These are phyloP conservation scores for Akanthomyces lecanii DNA, from an alignment of 2,329 filamentous ascomycete species.

Conservation along the genomic window DNA sequence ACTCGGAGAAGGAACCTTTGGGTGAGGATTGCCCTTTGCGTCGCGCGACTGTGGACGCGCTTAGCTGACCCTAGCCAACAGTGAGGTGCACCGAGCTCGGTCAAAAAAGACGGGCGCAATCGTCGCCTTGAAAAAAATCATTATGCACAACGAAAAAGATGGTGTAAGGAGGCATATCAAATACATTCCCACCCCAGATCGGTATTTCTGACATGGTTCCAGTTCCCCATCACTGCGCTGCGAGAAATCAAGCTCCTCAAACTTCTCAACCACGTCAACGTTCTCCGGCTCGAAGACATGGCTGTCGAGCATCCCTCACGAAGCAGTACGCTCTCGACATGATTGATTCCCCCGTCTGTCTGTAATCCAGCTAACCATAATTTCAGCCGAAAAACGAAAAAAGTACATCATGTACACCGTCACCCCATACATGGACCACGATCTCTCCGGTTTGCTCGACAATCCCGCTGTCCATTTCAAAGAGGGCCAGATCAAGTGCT, in stretches of 20 bases:
- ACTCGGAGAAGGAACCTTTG: constrained; percentile 93
- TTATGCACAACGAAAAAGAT: constrained; percentile 99
- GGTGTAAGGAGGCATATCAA: constrained; percentile 53
- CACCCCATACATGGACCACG: constrained; percentile 97
- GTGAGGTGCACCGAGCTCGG: constrained; percentile 86
- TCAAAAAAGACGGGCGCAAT: constrained; percentile 69
- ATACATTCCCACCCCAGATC: constrained; percentile 14
- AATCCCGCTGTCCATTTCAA: constrained; percentile 87
- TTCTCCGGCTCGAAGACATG: constrained; percentile 90
- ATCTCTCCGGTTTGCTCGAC: constrained; percentile 93
- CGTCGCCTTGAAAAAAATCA: constrained; percentile 94
- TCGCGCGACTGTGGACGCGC: constrained; percentile 17
- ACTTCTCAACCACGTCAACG: constrained; percentile 85
- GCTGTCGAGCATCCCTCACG: constrained; percentile 73
- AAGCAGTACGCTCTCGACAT: constrained; percentile 44
- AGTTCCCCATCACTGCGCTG: constrained; percentile 96
- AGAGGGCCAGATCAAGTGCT: constrained; percentile 93
- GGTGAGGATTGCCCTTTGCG: constrained; percentile 46
- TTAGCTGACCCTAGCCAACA: constrained; percentile 27
- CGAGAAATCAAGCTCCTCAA: constrained; percentile 98
- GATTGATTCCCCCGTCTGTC: background rate
- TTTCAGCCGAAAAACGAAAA: constrained; percentile 67
- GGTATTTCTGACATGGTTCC: constrained; percentile 18
- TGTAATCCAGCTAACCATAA: constrained; percentile 3
- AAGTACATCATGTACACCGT: constrained; percentile 96